Conservation (phyloP, 179 eudicot genomes). For the Beta corolliflora region DNA sequence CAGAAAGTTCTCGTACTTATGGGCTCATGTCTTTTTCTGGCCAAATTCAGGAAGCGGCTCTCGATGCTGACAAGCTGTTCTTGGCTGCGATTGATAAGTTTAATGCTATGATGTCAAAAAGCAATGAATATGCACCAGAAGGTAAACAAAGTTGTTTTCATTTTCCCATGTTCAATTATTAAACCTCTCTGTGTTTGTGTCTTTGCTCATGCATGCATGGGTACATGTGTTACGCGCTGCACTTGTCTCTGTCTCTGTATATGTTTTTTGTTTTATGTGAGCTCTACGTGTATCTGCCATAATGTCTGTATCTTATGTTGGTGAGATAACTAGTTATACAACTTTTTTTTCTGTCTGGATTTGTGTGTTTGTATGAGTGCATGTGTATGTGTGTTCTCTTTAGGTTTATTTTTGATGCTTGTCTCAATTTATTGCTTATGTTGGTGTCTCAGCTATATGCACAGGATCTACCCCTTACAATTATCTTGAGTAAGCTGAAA, state of each 20-base stretch:
- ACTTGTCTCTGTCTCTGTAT: neutral
- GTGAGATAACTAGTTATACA: neutral
- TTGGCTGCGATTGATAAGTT: constrained; percentile 97
- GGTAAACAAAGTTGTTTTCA: constrained; percentile 44
- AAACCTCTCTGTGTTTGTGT: neutral
- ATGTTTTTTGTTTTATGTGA: too few relatives aligned
- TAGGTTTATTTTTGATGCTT: neutral
- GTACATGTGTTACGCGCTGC: neutral
- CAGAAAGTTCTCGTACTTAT: neutral
- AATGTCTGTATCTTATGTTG: too few relatives aligned
- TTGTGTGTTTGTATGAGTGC: neutral
- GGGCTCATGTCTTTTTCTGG: constrained; percentile 9
- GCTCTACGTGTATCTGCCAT: neutral
- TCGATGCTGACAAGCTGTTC: constrained; percentile 93
- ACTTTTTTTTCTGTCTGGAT: neutral
- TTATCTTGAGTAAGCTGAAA: neutral
- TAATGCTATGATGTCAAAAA: constrained; percentile 91
- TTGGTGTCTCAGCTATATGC: neutral
- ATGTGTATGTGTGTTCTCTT: neutral
- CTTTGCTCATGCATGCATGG: neutral
- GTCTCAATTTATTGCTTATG: neutral
- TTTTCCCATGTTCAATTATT: neutral
- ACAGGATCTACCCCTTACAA: neutral
- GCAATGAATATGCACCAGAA: constrained; percentile 85
- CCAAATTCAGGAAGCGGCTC: constrained; percentile 65